Evolutionary conservation across 352 stramenopile species (phyloP), one percentile per base, ranked within the genome.

Genomic region (Pythium utonaiense): DNA sequence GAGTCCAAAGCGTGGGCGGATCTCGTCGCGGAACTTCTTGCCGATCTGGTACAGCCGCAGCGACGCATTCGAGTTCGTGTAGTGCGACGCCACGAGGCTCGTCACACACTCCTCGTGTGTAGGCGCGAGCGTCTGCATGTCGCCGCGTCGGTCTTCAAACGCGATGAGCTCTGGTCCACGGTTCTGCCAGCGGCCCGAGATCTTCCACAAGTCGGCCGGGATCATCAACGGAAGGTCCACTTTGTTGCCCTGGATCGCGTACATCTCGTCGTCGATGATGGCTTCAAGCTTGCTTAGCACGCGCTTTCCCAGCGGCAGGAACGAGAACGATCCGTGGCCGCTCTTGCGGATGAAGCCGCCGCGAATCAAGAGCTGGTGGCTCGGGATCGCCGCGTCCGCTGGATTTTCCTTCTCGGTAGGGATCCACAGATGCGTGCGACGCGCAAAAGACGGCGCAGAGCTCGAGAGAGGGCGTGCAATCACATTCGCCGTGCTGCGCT

Each of bases 21-120:
- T 89, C 63, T 96, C 88, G 62, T 96, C 88, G 34, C 88, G 82
- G 61, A 93, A 96, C 66, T 96, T 96, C 56, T 72, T 81, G 48
- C 82, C 81, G 44, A 96, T 80, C 74, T 96, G 88, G 63, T 96
- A 96, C 57, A 96, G 19, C 0, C 83, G 72, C 30, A 96, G 59
- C 30, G 86, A 91, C 12, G 60, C 60, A 21, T 84, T 71, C 9
- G 60, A 60, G 25, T 72, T 60, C 19, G 68, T 80, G 53, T 88
- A 91, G 44, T 91, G 69, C 5, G 66, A 60, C 8, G 84, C 80
- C 25, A 95, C 86, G 17, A 96, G 77, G 27, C 78, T 88, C 3
- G 87, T 91, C 49, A 96, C 74, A 53, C 80, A 90, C 57, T 96
- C 87, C 50, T 96, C 88, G 57, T 94, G 86, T 4, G 88, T 96